Evolutionary conservation across 73 alveolate genomes (phyloP).

Genomic region (Paramecium pentaurelia): DNA sequence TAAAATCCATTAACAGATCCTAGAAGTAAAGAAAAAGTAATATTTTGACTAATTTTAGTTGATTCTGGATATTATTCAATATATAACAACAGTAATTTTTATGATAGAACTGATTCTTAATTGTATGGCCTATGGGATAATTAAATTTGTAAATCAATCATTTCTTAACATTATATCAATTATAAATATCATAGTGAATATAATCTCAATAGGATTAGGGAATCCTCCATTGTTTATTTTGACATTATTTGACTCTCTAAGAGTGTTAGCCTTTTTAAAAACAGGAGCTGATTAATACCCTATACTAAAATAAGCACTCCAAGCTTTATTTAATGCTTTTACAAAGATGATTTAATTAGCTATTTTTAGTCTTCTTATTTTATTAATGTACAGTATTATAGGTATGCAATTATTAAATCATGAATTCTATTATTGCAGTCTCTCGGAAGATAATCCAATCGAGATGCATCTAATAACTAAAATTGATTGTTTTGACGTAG

Average conservation of each 20-base stretch:
- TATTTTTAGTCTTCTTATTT: constrained; percentile 18
- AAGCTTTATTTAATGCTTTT: constrained; percentile 29
- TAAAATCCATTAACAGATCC: constrained; percentile 43
- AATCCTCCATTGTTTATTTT: neutral
- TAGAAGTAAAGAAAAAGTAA: neutral
- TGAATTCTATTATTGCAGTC: constrained; percentile 1
- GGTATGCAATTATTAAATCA: constrained; percentile 35
- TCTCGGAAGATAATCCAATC: neutral
- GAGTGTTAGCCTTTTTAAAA: constrained; percentile 35
- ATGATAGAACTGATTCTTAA: neutral
- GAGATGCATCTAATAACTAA: neutral
- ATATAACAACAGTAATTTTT: neutral
- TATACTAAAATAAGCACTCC: neutral
- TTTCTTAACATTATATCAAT: neutral
- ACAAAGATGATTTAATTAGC: constrained; percentile 45
- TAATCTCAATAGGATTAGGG: neutral
- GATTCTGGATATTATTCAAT: neutral
- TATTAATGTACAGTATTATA: constrained; percentile 41
- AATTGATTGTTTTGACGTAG: constrained; percentile 52
- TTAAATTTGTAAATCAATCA: neutral
- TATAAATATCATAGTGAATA: neutral
- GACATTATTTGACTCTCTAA: constrained; percentile 20
- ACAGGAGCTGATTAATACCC: neutral
- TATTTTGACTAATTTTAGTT: neutral
- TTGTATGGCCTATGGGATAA: constrained; percentile 14